Percentiles rank a stretch among this genome's conserved stretches.
phyloP scores from a whole-genome alignment of 208 protist species.

The Wallacemonas sp. region DNA sequence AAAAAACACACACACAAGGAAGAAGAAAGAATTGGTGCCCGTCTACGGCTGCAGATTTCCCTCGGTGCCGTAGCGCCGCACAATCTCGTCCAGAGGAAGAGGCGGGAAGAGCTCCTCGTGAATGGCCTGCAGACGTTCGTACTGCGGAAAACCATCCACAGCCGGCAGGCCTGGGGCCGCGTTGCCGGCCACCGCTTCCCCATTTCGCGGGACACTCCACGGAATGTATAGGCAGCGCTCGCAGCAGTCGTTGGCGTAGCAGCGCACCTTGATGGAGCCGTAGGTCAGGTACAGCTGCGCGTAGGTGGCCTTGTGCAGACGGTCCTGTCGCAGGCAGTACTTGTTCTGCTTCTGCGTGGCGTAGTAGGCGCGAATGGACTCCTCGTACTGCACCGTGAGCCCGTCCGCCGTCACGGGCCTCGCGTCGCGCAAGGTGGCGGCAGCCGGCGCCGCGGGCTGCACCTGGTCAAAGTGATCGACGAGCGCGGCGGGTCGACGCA shows the following conservation, averaged over 20 bases:
- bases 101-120: conserved; percentile 62
- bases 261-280: conserved; percentile 88
- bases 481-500: background rate
- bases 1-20: conserved; percentile 10
- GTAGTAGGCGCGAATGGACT: conserved; percentile 78
- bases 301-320: conserved; percentile 70
- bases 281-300: conserved; percentile 88
- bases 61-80: conserved; percentile 67
- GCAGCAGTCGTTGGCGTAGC: conserved; percentile 89
- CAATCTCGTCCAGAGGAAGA: conserved; percentile 67
- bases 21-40: background rate
- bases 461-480: conserved; percentile 5
- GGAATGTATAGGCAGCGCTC: conserved; percentile 61
- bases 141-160: conserved; percentile 62
- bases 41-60: too few relatives aligned
- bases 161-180: background rate
- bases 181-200: conserved; percentile 1
- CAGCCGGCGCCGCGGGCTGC: background rate
- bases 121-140: conserved; percentile 58
- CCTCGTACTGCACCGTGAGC: conserved; percentile 76
- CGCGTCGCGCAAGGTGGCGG: background rate
- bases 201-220: conserved; percentile 40
- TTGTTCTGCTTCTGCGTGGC: conserved; percentile 76
- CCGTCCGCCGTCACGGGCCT: conserved; percentile 43
- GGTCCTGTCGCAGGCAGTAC: conserved; percentile 68